Evolutionary conservation across 140 eudicot genomes (phyloP), one percentile per base, ranked within the genome.

Genomic region (Bidens hawaiensis): DNA sequence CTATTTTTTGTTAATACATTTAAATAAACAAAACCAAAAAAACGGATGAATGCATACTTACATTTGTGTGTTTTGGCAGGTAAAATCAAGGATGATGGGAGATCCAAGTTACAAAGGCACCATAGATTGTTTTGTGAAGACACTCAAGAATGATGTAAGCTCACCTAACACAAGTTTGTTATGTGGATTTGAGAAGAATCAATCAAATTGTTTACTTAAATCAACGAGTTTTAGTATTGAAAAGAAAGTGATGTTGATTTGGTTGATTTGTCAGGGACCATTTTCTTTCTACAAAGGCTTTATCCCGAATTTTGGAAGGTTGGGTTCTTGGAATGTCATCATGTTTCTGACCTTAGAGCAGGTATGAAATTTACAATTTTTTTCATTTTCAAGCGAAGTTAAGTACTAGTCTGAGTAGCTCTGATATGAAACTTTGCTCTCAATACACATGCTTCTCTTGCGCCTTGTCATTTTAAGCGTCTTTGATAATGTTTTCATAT

Each of bases 81-180:
- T 65, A 19, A 65, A 90, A 67, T 90, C 97, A 48, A 86, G 97
- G 78, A 90, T 90, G 97, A 90, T 90, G 97, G 94, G 97, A 60
- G 95, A 86, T 74, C 67, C 97, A 15, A 54, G 84, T 34, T 90
- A 90, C 83, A 90, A 79, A 79, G 86, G 70, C 60, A 90, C 97
- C 13, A 70, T 83, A 5, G 97, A 90, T 78, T 90, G 95, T 62
- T 86, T 86, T 58, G 80, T 86, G 21, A 83, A 84, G 79, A 90
- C 97, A 38, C 71, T 90, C 76, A 86, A 30, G 34, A 30, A 30
- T 7, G 4, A 30, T 30, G 34, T 30, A 30, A 30, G 34, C n/a
- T n/a, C n/a, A n/a, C n/a, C n/a, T n/a, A n/a, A 30, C 34, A 1
- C 34, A 30, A 30, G 34, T 3, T 30, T 30, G 1, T 8, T 30